Conservation (phyloP, 371 early-diverging fungal species). For the Sanchytrium tribonematis region DNA sequence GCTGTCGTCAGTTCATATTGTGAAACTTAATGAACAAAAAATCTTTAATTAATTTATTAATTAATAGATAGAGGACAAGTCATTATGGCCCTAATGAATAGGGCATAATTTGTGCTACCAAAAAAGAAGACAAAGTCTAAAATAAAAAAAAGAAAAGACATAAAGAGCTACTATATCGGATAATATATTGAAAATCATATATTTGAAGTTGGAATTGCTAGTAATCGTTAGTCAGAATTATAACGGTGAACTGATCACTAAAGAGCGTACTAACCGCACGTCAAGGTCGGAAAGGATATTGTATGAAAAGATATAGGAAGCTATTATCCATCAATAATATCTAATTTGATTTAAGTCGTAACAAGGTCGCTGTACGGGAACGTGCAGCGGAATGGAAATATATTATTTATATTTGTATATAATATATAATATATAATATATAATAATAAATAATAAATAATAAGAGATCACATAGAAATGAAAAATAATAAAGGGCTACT, state of each 20-base stretch:
- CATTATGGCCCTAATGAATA: neutral
- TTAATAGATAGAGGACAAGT: neutral
- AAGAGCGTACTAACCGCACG: constrained; percentile 25
- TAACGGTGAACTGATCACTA: constrained; percentile 19
- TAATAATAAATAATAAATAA: constrained; percentile 14
- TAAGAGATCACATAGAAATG: constrained; percentile 20
- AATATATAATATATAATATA: constrained; percentile 6
- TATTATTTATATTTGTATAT: constrained; percentile 8
- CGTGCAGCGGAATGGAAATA: constrained; percentile 3
- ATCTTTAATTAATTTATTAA: neutral
- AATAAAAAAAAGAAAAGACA: constrained; percentile 4
- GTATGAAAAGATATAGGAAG: constrained; percentile 2
- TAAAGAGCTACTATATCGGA: constrained; percentile 7
- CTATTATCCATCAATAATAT: neutral
- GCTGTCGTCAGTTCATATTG: constrained; percentile 14
- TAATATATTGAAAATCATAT: constrained; percentile 20
- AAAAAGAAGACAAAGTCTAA: constrained; percentile 18
- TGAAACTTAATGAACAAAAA: neutral
- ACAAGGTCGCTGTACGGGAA: neutral
- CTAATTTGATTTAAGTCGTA: neutral
- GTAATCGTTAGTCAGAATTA: constrained; percentile 23
- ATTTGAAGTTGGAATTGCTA: constrained; percentile 25
- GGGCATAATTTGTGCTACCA: constrained; percentile 27
- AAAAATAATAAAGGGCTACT: constrained; percentile 3
- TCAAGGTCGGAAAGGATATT: constrained; percentile 15